Base-by-base conservation (phyloP, 108 stramenopile genomes). In the Fragilaria crotonensis region DNA sequence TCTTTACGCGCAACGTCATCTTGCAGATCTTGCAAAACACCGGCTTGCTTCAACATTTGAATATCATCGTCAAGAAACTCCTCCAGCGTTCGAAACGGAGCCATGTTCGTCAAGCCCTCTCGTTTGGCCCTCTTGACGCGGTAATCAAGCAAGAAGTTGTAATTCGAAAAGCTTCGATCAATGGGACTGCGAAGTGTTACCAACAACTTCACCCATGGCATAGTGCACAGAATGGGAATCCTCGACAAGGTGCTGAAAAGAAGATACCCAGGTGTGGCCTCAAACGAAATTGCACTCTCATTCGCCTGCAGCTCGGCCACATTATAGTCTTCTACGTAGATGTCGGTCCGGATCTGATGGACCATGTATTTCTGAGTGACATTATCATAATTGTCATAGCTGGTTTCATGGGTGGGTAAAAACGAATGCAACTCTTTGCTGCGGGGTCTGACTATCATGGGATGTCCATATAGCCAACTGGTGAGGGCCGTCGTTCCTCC, bases 401-500 rank as follows among this genome's bases (percentile, higher is more conserved):
- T 14, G 7, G 7, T 7, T 14, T 14, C 7, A 41, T 41, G 36
- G 20, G 23, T 5, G 0, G 60, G 68, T 21, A 48, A 25, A 56
- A 90, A 79, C 45, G 56, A 84, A 45, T 83, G 78, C 25, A 84
- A 65, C 65, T 96, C 95, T 25, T 92, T 76, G 25, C 79, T 48
- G 44, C 59, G 51, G 5, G 81, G 84, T 22, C 60, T 57, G 2
- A 73, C 59, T 3, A 94, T 73, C 48, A 78, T 61, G 0, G 95
- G 86, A 71, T 95, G 93, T 44, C 79, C 77, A 57, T 52, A 62
- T 7, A 96, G 25, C 54, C 77, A 85, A 45, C 90, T 86, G 58
- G 79, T 93, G 48, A 96, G 52, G 46, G 71, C 50, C 2, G 95
- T 96, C 27, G 95, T 96, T 11, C 95, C 95, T 26, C 81, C 70